A percentile compares a stretch with the other conserved stretches of the same genome.
phyloP scores from a whole-genome alignment of 1,284 basidiomycete species.

The Rhodotorula sp. region DNA sequence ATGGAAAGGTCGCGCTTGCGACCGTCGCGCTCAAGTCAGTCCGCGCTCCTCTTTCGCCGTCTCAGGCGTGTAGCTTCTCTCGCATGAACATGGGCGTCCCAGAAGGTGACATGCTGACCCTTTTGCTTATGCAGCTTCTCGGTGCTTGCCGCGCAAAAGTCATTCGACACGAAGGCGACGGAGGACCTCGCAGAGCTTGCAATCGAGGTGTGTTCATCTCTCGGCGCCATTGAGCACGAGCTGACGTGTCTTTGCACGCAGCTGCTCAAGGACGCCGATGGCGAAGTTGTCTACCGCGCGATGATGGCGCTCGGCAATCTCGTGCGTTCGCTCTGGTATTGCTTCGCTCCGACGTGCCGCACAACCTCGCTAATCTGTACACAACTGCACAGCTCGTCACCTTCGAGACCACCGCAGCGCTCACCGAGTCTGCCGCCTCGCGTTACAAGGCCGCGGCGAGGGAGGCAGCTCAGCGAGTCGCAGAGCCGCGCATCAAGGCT shows the following conservation, averaged over 20 bases:
- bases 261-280: slow-evolving; percentile 69
- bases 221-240: not conserved
- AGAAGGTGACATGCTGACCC: not conserved
- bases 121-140: slow-evolving; percentile 50
- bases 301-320: slow-evolving; percentile 86
- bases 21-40: slow-evolving; percentile 77
- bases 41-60: not conserved
- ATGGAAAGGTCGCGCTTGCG: slow-evolving; percentile 69
- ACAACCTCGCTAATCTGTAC: not conserved
- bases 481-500: slow-evolving; percentile 52
- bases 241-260: slow-evolving; percentile 51
- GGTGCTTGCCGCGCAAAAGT: slow-evolving; percentile 50
- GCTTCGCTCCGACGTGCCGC: not conserved
- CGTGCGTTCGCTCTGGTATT: slow-evolving; percentile 55
- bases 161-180: slow-evolving; percentile 41
- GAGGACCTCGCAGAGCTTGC: slow-evolving; percentile 30
- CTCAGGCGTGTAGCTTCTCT: not conserved
- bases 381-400: slow-evolving; percentile 48
- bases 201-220: slow-evolving; percentile 17
- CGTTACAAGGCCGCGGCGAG: slow-evolving; percentile 33
- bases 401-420: slow-evolving; percentile 46
- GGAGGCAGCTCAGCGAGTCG: slow-evolving; percentile 46
- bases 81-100: not conserved
- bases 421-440: slow-evolving; percentile 31
- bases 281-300: slow-evolving; percentile 80